Evolutionary conservation across 225 moss, liverwort and hornwort genomes (phyloP).

Genomic region (Anthoceros angustus): DNA sequence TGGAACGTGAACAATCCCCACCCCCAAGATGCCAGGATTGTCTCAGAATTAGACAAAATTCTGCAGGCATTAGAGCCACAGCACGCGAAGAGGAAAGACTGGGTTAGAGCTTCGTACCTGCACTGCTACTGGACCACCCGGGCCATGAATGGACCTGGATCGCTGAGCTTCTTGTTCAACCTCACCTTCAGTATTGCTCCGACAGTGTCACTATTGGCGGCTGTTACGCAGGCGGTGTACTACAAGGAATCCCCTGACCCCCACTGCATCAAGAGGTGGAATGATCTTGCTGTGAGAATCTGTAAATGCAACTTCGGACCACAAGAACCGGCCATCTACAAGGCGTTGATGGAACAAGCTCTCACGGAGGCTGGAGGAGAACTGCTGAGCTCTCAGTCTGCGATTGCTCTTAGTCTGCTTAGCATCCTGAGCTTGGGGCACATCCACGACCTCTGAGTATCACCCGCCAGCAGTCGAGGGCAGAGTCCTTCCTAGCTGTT

Average conservation of each 20-base stretch:
- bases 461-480: too few species aligned
- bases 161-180: background rate
- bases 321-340: background rate
- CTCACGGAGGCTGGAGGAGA: background rate
- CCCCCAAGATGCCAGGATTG: background rate
- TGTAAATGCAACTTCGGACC: background rate
- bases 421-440: too few species aligned
- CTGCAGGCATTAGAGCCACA: background rate
- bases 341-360: background rate
- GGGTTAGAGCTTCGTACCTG: background rate
- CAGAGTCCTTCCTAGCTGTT: too few species aligned
- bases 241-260: background rate
- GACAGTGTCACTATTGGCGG: background rate
- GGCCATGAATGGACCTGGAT: background rate
- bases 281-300: background rate
- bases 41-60: background rate
- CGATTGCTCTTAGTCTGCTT: too few species aligned
- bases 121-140: background rate
- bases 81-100: background rate
- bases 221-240: background rate
- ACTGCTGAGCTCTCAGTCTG: too few species aligned
- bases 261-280: background rate
- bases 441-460: too few species aligned
- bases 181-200: background rate
- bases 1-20: background rate